Evolutionary conservation across 495 filamentous ascomycete genomes (phyloP), one percentile per base, ranked within the genome.

Genomic region (Tuber magnatum): DNA sequence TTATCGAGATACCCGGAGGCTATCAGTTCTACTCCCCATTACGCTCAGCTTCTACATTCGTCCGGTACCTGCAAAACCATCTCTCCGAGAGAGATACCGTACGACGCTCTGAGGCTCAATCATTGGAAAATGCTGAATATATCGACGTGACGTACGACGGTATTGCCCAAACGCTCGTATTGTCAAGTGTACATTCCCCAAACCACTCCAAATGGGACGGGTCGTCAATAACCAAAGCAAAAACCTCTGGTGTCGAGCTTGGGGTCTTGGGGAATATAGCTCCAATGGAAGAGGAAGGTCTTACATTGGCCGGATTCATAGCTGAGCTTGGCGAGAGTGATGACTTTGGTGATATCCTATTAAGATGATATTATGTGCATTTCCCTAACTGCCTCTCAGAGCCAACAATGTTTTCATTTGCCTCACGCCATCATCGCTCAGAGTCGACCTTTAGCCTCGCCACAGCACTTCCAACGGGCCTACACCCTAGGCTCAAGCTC

Each of bases 361-460:
- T 71, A 65, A 14, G 51, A 69, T 28, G 16, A 44, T 74, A 69
- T 68, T 69, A 16, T 22, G 42, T 72, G 18, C 8, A 41, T 80
- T 40, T 65, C 28, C 75, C 71, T 72, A 68, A 78, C 61, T 69
- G 35, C 69, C 48, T 20, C 69, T 51, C 74, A 91, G 91, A 90
- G 44, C 88, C 91, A 48, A 92, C 92, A 0, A 85, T 94, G 74
- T 97, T 99, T 86, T 89, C 92, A n/a, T 97, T 97, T 80, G 90
- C 93, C 35, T 90, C 93, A 12, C 90, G 94, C 0, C 95, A 99
- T 82, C 91, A 95, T 76, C 84, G 87, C 12, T 82, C 86, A 73
- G 85, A 82, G 51, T 82, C 72, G 43, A 79, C 83, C 32, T 87
- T 87, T 80, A 84, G 84, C 2, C 83, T 86, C 69, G 84, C 84